Base-by-base conservation (phyloP, 805 yeast genomes). In the Kazachstania bromeliacearum region DNA sequence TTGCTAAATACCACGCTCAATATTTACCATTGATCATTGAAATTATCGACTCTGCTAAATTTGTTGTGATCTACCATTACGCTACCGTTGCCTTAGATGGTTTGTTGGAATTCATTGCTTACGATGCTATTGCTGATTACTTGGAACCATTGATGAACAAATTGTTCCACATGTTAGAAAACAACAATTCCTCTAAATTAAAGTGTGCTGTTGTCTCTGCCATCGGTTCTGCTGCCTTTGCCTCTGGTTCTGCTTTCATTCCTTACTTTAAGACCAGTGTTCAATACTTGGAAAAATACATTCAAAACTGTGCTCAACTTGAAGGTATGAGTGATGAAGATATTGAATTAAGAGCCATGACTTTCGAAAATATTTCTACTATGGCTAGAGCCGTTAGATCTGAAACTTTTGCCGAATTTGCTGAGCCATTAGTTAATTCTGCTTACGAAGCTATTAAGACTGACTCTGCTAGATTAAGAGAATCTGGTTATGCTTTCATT, bases 331-430 rank as follows among this genome's bases (percentile, higher is more conserved):
- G 81, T 43, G 96, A 85, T 50, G 94, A 84, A 43, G 95, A 87
- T 53, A 77, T 85, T 46, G 95, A 87, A 64, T 75, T 92, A 51
- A 77, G 94, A 60, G 96, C 95, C 24, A 72, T 78, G 58, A 85
- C 96, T 36, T 79, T 92, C 48, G 99, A 92, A 67, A 82, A 92
- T 54, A 75, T 92, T 47, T 83, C 96, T 31, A 81, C 96, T 12
- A 79, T 92, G 82, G 96, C 95, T 38, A 76, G 88, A 60, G 96
- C 99, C 38, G 96, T 92, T 41, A 95, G 96, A 44, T 81, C 92
- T 37, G 89, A 81, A 50, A 69, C 85, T 0, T 92, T 92, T 65
- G 75, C 84, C 28, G 76, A 82, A 31, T 85, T 74, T 58, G 95
- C 96, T 35, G 78, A 79, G 55, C 89, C 95, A 18, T 71, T 88